phyloP scores from a whole-genome alignment of 2,329 filamentous ascomycete genomes.

The Calonectria ilicicola region DNA sequence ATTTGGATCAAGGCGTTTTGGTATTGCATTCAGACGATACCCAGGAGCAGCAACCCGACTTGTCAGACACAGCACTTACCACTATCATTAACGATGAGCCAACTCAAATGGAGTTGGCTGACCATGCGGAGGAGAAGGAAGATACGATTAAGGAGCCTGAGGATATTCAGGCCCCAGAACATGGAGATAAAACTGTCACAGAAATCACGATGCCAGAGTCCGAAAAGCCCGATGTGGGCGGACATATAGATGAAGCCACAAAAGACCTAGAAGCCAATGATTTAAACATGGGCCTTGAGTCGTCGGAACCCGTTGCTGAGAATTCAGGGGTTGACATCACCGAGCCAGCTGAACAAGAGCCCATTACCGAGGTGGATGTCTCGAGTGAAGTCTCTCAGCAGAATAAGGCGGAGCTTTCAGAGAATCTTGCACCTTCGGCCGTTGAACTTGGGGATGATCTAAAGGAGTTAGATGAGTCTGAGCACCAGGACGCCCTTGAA shows the following conservation, averaged over 20 bases:
- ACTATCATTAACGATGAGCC: constrained; percentile 24
- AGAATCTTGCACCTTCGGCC: not conserved
- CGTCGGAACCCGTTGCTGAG: constrained; percentile 25
- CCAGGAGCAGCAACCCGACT: constrained; percentile 35
- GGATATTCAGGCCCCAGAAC: constrained; percentile 1
- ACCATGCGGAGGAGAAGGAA: constrained; percentile 19
- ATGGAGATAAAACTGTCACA: constrained; percentile 29
- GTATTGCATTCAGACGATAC: constrained; percentile 43
- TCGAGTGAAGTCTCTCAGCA: not conserved
- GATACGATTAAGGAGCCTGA: not conserved
- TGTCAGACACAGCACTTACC: constrained; percentile 41
- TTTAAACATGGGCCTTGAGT: not conserved
- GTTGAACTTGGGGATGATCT: not conserved
- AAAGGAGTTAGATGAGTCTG: not conserved
- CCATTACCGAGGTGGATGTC: not conserved
- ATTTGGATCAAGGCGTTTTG: constrained; percentile 43
- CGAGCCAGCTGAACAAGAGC: constrained; percentile 4
- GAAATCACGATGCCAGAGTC: constrained; percentile 38
- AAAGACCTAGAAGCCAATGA: constrained; percentile 8
- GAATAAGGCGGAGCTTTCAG: not conserved
- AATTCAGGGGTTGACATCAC: constrained; percentile 10
- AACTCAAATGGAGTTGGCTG: constrained; percentile 26
- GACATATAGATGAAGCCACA: constrained; percentile 20
- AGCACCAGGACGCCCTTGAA: not conserved
- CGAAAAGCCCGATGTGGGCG: constrained; percentile 25